Base-by-base conservation (phyloP, 1,139 yeast species). In the Debaryomyces psychrophilus region DNA sequence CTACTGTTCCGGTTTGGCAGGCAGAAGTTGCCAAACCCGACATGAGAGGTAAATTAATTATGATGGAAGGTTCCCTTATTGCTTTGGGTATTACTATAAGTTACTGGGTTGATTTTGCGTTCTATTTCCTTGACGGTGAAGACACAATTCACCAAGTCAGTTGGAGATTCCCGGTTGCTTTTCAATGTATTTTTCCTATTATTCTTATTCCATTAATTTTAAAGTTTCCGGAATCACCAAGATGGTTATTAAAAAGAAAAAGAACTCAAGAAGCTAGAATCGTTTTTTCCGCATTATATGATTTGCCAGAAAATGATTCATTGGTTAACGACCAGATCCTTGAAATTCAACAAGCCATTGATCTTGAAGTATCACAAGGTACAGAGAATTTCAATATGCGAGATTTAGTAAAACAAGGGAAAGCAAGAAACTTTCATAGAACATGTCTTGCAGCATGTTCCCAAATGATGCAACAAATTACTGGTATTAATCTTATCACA, bases 151-250 rank as follows among this genome's bases (percentile, higher is more conserved):
- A 43, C 28, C 47, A 36, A 15, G 63, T 62, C 5, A 55, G 65
- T 3, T 76, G 79, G 76, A 67, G 81, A 55, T 73, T 76, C 46
- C 82, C 82, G 4, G 61, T 77, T 37, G 81, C 78, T 2, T 73
- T 77, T 60, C 76, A 71, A 53, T 60, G 67, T 47, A 47, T 70
- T 31, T 72, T 72, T 59, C 74, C 76, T 3, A 15, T 69, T 6
- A 35, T 61, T 9, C 60, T 65, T 39, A 50, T 70, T 11, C 59
- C 61, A 22, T 57, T 65, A 23, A 58, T 68, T 34, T 59, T 69
- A 44, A 57, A 60, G 47, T 62, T 74, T 26, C 83, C 83, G 2
- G 82, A 78, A 61, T 73, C 81, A 5, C 82, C 82, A 8, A 68
- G 81, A 55, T 76, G 79, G 78, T 62, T 76, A 44, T 58, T 76